Evolutionary conservation across 371 early-diverging fungal genomes (phyloP), one percentile per base, ranked within the genome.

Genomic region (Apophysomyces sp.): DNA sequence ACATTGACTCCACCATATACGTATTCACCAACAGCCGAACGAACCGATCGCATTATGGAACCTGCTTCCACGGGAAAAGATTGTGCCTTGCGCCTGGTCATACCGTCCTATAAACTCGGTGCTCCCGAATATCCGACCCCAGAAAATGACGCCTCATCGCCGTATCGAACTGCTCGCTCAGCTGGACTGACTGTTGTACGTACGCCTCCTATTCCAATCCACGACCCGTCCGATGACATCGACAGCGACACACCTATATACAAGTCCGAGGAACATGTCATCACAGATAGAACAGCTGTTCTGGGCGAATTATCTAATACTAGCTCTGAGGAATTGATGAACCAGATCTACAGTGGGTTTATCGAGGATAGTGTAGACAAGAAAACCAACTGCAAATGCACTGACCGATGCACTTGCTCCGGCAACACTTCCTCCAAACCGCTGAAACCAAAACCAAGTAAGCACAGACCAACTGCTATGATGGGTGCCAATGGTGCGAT

Each of bases 401-500:
- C 54, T 29, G 29, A 57, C 2, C 16, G 18, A 11, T 57, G n/a
- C 21, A 57, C 27, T 29, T 3, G 24, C 49, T 44, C 16, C 7
- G 9, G 21, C 21, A 9, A 44, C 16, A 6, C 9, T 9, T n/a
- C 11, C 41, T 41, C 9, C 21, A 21, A 21, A 16, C 4, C 11
- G 21, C 24, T 44, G 9, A 44, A 44, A 44, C 24, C 16, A 21
- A 44, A 44, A 44, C 49, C 49, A 16, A 44, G n/a, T n/a, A 37
- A 37, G 37, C 37, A 11, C 26, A 7, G 53, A n/a, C 27, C 53
- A 31, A 31, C 7, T 52, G 53, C 67, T 0, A 55, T 69, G 18
- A 60, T 83, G 2, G 79, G 82, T 41, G 74, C 66, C 0, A 78
- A 83, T 60, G 83, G 86, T 8, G 81, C 80, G 26, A 52, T 77